Evolutionary conservation across 2,329 filamentous ascomycete genomes (phyloP).

Genomic region (Trichothecium roseum): DNA sequence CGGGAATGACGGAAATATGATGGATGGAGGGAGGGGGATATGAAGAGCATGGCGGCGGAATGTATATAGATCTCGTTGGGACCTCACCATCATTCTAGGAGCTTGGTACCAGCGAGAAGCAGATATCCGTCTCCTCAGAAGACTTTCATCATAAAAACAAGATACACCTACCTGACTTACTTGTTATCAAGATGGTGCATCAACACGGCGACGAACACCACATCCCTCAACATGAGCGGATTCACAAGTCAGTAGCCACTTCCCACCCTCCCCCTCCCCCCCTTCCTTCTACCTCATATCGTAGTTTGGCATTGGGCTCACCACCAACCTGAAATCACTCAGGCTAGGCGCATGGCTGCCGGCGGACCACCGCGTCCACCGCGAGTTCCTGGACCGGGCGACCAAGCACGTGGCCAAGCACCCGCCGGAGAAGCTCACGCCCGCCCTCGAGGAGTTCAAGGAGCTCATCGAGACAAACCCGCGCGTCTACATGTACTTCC

Average conservation of each 20-base stretch:
- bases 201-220: slow-evolving; percentile 40
- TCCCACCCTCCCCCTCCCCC: not conserved
- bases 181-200: slow-evolving; percentile 30
- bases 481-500: slow-evolving; percentile 56
- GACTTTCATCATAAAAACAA: too few species aligned
- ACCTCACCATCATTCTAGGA: too few species aligned
- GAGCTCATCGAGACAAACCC: slow-evolving; percentile 53
- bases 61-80: too few species aligned
- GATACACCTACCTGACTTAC: not conserved
- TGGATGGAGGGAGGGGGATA: too few species aligned
- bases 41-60: too few species aligned
- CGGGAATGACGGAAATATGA: too few species aligned
- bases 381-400: slow-evolving; percentile 49
- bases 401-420: slow-evolving; percentile 44
- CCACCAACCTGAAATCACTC: too few species aligned
- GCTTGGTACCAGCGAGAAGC: not conserved
- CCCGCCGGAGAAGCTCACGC: slow-evolving; percentile 38
- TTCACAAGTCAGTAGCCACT: slow-evolving; percentile 28
- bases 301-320: too few species aligned
- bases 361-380: slow-evolving; percentile 49
- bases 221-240: slow-evolving; percentile 36
- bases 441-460: slow-evolving; percentile 54
- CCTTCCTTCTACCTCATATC: not conserved
- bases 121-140: too few species aligned
- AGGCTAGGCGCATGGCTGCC: slow-evolving; percentile 53